Conservation (phyloP, 1,284 basidiomycete species). For the Trichosporon inkin region DNA sequence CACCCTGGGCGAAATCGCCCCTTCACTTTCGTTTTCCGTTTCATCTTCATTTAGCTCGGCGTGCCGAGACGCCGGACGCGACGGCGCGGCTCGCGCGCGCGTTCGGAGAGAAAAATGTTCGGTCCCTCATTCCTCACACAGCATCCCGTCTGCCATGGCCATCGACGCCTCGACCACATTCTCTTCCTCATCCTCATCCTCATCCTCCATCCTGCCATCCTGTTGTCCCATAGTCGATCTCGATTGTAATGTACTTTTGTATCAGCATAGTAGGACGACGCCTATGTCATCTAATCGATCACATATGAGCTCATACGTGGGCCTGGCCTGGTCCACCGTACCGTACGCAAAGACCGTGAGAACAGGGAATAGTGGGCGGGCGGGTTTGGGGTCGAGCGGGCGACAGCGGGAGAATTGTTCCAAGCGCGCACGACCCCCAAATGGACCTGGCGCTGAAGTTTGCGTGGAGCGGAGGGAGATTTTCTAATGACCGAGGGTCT, state of each 20-base stretch:
- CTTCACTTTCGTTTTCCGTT: background rate
- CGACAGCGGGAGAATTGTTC: no score
- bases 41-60: background rate
- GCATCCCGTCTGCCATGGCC: background rate
- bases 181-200: background rate
- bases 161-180: background rate
- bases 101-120: background rate
- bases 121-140: background rate
- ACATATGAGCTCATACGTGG: background rate
- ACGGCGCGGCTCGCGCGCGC: background rate
- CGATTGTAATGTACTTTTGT: slow-evolving; percentile 2
- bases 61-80: background rate
- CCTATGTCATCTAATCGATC: slow-evolving; percentile 8
- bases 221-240: slow-evolving; percentile 2
- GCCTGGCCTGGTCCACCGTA: background rate
- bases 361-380: background rate
- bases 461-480: no score
- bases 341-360: background rate
- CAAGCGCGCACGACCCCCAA: no score
- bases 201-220: background rate
- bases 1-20: background rate
- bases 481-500: no score
- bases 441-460: no score
- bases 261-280: slow-evolving; percentile 1
- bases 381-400: no score